These are phyloP conservation scores for Rubus idaeus DNA, from an alignment of 306 rosid species.

Conservation along the genomic window DNA sequence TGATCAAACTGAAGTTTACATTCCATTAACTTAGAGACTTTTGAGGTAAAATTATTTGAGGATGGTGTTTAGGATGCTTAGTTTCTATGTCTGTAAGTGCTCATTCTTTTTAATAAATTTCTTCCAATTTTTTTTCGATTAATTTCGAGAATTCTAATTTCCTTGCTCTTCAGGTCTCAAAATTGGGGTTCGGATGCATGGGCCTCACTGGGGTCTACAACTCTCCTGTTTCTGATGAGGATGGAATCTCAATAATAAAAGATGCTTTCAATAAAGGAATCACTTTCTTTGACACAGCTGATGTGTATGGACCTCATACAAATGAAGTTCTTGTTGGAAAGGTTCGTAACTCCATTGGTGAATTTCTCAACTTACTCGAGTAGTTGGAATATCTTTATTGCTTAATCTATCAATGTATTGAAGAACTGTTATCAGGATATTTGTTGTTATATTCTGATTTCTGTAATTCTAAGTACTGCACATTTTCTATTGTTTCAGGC, in stretches of 20 bases:
- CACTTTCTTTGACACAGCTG: conserved; percentile 45
- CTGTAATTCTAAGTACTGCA: neutral
- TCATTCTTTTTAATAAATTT: neutral
- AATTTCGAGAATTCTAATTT: neutral
- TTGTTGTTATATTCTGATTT: neutral
- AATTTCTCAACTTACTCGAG: neutral
- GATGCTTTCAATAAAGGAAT: conserved; percentile 37
- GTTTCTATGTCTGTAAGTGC: neutral
- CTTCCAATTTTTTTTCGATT: neutral
- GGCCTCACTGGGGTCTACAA: conserved; percentile 34
- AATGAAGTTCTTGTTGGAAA: conserved; percentile 46
- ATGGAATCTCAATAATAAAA: conserved; percentile 26
- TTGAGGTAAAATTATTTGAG: neutral
- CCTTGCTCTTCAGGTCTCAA: conserved; percentile 36
- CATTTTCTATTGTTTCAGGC: conserved; percentile 39
- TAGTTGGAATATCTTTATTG: neutral
- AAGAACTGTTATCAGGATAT: neutral
- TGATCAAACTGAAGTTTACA: neutral
- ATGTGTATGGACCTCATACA: conserved; percentile 26
- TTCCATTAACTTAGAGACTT: neutral
- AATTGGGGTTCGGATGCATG: conserved; percentile 48
- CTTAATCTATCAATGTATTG: neutral
- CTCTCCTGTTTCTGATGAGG: conserved; percentile 32
- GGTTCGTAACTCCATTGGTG: conserved; percentile 5
- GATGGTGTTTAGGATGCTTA: neutral